These are phyloP conservation scores for Fusarium metavorans DNA, from an alignment of 2,329 filamentous ascomycete genomes.

Conservation along the genomic window DNA sequence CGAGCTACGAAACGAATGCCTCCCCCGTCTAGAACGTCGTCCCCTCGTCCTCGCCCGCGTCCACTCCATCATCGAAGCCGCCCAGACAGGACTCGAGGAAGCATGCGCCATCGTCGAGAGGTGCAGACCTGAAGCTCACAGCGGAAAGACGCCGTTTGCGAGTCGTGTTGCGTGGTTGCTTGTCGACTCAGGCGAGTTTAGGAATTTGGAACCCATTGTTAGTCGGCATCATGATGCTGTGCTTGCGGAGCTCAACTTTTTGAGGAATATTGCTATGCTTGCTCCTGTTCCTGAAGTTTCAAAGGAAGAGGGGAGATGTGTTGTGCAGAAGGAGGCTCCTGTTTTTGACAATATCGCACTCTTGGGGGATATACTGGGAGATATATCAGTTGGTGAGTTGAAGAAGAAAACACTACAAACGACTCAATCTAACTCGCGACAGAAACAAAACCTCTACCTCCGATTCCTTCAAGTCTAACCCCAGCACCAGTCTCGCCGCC, in stretches of 20 bases:
- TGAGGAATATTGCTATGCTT: constrained; percentile 37
- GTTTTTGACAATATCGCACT: constrained; percentile 34
- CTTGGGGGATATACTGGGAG: constrained; percentile 32
- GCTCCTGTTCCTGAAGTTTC: constrained; percentile 11
- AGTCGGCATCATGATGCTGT: constrained; percentile 47
- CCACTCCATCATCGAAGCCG: constrained; percentile 46
- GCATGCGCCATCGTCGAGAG: constrained; percentile 47
- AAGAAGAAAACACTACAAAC: background rate
- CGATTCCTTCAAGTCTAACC: background rate
- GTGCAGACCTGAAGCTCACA: constrained; percentile 39
- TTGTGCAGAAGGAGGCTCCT: background rate
- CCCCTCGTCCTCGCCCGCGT: constrained; percentile 44
- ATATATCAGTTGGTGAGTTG: constrained; percentile 5
- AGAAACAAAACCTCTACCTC: background rate
- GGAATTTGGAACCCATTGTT: constrained; percentile 41
- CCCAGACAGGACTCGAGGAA: constrained; percentile 43
- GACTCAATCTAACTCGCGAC: background rate
- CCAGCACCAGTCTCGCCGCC: background rate
- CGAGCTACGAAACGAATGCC: constrained; percentile 45
- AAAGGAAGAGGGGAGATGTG: background rate
- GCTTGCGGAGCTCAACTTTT: constrained; percentile 45
- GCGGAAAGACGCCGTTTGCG: constrained; percentile 30
- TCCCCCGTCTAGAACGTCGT: constrained; percentile 39
- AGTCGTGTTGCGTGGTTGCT: constrained; percentile 43
- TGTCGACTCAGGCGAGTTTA: constrained; percentile 42